phyloP scores from a whole-genome alignment of 495 filamentous ascomycete species.

The Penicillium longicatenatum region DNA sequence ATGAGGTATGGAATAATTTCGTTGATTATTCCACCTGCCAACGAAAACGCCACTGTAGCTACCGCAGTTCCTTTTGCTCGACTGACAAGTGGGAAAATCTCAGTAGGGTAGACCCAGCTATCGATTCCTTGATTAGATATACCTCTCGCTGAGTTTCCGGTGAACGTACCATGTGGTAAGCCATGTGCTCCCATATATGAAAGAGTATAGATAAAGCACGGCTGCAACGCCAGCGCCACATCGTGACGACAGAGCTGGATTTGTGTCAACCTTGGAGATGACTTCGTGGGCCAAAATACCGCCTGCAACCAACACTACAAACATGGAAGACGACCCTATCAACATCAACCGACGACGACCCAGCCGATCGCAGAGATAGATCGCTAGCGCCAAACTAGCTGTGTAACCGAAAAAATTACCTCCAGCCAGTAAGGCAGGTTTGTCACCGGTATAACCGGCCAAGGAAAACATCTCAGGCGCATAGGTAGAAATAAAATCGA shows the following conservation, averaged over 20 bases:
- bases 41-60: conserved; percentile 49
- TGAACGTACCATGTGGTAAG: conserved; percentile 42
- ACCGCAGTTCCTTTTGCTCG: conserved; percentile 47
- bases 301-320: conserved; percentile 20
- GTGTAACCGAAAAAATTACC: conserved; percentile 51
- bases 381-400: conserved; percentile 42
- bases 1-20: conserved; percentile 48
- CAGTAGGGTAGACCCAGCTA: conserved; percentile 31
- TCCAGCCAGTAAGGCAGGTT: conserved; percentile 46
- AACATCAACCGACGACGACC: conserved; percentile 24
- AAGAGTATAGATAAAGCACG: conserved; percentile 48
- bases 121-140: background rate
- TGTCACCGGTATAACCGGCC: conserved; percentile 33
- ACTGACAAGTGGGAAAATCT: conserved; percentile 18
- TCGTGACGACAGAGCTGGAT: conserved; percentile 11
- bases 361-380: conserved; percentile 28
- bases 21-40: conserved; percentile 47
- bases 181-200: conserved; percentile 51
- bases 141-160: background rate
- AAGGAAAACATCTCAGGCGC: conserved; percentile 33
- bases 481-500: conserved; percentile 38
- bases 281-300: conserved; percentile 22
- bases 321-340: conserved; percentile 19
- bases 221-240: conserved; percentile 40
- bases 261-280: conserved; percentile 2